Evolutionary conservation across 2,329 filamentous ascomycete species (phyloP), one percentile per base, ranked within the genome.

Genomic region (Alternaria gaisen): DNA sequence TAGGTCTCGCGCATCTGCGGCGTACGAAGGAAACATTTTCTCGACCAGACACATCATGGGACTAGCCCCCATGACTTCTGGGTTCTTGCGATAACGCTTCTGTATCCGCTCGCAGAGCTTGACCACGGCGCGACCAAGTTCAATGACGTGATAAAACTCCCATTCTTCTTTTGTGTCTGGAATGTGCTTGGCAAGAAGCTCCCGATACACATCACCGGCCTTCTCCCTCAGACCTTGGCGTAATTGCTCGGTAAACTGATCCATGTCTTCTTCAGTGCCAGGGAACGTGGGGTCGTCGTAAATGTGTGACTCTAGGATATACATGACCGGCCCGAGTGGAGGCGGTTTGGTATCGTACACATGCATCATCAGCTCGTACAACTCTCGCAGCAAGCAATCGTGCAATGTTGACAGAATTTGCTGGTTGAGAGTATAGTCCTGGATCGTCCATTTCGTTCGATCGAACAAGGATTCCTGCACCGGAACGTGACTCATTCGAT

Each of bases 321-420:
- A 90, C 85, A 98, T 89, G 30, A 96, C 86, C 14, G 89, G 88
- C 5, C 90, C 92, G 22, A 97, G 88, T 40, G 90, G 88, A 5
- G 92, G 93, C 11, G 93, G 89, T 72, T 97, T 97, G n/a, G 86
- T 81, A 64, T 97, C 93, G 78, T 94, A 99, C 69, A 92, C 94
- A 68, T 91, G 89, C 82, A 94, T 90, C 77, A 97, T 86, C n/a
- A 91, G 84, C 66, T 94, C 90, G 77, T 92, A 97, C 18, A 99
- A 85, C 72, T 98, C 94, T 55, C 94, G 88, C 47, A 97, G 83
- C 26, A 98, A 82, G 10, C 90, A 88, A 70, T 97, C 93, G 72
- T 98, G 89, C 40, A 98, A 80, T 30, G 85, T 87, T 36, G 86
- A 85, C 7, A 99, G 83, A 16, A 91, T 87, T 65, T 91, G 89